A percentile compares a stretch with the other conserved stretches of the same genome.
Conservation (phyloP, 257 asterid species). For the Prunella vulgaris region DNA sequence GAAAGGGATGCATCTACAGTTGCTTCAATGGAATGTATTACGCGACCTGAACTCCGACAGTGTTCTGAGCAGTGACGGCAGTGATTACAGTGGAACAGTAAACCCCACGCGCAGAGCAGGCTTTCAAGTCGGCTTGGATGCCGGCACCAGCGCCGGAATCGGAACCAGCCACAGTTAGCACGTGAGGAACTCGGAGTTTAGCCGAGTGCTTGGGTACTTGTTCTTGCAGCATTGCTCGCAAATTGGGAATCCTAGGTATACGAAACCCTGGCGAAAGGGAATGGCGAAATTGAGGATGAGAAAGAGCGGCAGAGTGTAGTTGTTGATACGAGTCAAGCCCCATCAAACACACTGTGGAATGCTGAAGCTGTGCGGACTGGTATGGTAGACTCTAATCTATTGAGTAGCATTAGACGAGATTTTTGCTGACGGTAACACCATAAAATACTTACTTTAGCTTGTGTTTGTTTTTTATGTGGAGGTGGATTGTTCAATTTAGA, state of each 20-base stretch:
- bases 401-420: no score
- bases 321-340: constrained; percentile 16
- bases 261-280: constrained; percentile 13
- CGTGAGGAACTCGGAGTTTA: constrained; percentile 67
- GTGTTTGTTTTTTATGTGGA: no score
- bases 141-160: constrained; percentile 97
- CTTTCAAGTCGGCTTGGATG: constrained; percentile 89
- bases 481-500: no score
- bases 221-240: constrained; percentile 39
- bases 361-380: not conserved
- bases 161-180: constrained; percentile 88
- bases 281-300: constrained; percentile 7
- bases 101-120: constrained; percentile 85
- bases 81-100: constrained; percentile 91
- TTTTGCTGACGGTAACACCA: no score
- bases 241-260: constrained; percentile 19
- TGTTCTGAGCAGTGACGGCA: constrained; percentile 94
- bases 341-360: not conserved
- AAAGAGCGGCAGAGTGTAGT: not conserved
- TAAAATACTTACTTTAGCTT: no score
- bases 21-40: not conserved
- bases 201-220: not conserved
- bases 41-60: constrained; percentile 81
- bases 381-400: no score
- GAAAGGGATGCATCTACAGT: no score